A percentile compares a stretch with the other conserved stretches of the same genome.
phyloP scores from a whole-genome alignment of 2,329 filamentous ascomycete species.

The Colletotrichum godetiae region DNA sequence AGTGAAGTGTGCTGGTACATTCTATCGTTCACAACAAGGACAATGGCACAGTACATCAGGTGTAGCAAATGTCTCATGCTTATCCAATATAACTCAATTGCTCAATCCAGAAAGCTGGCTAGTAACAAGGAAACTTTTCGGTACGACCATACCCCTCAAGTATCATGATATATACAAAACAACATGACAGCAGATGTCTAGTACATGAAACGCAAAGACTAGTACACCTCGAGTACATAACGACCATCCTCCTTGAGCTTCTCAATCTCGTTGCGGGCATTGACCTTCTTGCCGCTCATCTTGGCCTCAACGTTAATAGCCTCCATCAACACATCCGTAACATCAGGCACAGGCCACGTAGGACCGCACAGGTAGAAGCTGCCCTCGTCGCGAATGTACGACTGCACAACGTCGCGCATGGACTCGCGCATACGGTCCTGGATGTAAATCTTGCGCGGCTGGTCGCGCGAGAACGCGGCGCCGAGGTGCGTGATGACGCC shows the following conservation, averaged over 20 bases:
- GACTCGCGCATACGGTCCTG: slow-evolving; percentile 97
- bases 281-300: slow-evolving; percentile 80
- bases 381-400: slow-evolving; percentile 88
- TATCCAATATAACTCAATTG: neutral
- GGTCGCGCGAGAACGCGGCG: slow-evolving; percentile 94
- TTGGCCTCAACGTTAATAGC: slow-evolving; percentile 83
- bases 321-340: slow-evolving; percentile 93
- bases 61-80: neutral
- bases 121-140: neutral
- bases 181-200: neutral
- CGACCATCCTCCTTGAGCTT: slow-evolving; percentile 93
- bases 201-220: slow-evolving; percentile 45
- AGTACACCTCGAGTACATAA: slow-evolving; percentile 98
- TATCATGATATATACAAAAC: neutral
- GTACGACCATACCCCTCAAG: neutral
- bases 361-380: slow-evolving; percentile 98
- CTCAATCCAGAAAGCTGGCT: neutral
- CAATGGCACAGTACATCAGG: neutral
- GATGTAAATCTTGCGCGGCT: slow-evolving; percentile 99
- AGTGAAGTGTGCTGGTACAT: too few relatives aligned
- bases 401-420: slow-evolving; percentile 82
- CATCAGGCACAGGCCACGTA: slow-evolving; percentile 98
- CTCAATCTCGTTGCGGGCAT: slow-evolving; percentile 92
- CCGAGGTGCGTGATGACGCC: slow-evolving; percentile 95
- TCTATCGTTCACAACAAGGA: neutral